Evolutionary conservation across 352 stramenopile species (phyloP).

Genomic region (Globisporangium perplexum): DNA sequence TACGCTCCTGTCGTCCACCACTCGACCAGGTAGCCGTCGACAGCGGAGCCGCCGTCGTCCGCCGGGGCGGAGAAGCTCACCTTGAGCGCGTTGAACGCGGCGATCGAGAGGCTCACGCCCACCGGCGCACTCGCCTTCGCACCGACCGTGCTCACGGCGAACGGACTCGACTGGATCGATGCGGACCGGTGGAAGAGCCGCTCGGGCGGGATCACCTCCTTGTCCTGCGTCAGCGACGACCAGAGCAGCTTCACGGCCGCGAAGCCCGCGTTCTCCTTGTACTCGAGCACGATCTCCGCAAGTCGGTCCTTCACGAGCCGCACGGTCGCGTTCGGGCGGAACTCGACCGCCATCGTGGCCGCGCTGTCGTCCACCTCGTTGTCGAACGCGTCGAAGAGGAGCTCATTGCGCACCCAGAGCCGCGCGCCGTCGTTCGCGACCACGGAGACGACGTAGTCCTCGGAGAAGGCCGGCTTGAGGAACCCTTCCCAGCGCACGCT

Average conservation of each 20-base stretch:
- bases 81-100: conserved; percentile 47
- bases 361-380: conserved; percentile 26
- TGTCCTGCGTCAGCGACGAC: conserved; percentile 86
- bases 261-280: conserved; percentile 87
- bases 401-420: conserved; percentile 69
- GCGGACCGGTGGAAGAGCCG: conserved; percentile 81
- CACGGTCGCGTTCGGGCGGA: conserved; percentile 29
- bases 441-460: conserved; percentile 87
- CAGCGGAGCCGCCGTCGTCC: conserved; percentile 80
- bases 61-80: conserved; percentile 81
- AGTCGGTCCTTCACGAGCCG: conserved; percentile 76
- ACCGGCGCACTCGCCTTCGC: conserved; percentile 52
- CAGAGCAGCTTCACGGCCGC: conserved; percentile 86
- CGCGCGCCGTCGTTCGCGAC: conserved; percentile 86
- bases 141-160: conserved; percentile 41
- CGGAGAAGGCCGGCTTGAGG: conserved; percentile 86
- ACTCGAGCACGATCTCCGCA: conserved; percentile 89
- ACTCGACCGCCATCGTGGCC: conserved; percentile 12
- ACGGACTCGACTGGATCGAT: conserved; percentile 61
- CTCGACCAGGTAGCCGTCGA: conserved; percentile 88
- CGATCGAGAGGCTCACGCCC: conserved; percentile 36
- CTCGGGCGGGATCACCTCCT: conserved; percentile 76
- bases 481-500: conserved; percentile 93
- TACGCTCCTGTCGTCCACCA: conserved; percentile 65
- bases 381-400: conserved; percentile 52